Base-by-base conservation (phyloP, 2,329 filamentous ascomycete species). In the Ascochyta rabiei region DNA sequence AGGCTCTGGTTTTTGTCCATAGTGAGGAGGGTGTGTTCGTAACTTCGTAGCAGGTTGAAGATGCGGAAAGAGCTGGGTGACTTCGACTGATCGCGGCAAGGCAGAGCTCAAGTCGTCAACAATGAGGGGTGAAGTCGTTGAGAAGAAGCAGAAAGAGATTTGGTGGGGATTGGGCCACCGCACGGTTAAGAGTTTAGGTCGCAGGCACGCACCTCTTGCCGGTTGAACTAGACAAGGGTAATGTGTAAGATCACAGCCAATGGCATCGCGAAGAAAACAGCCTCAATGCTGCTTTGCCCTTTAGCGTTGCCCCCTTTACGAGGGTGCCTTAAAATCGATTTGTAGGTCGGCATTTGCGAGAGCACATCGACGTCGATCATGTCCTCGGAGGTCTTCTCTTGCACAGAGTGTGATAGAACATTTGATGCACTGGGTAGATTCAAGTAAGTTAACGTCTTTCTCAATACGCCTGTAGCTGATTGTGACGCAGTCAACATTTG, bases 381-480 rank as follows among this genome's bases (percentile, higher is more conserved):
- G 6, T 28, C 39, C 12, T 3, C 4, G 19, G 49, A 53, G 13
- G 0, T 37, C 1, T 53, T 53, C 19, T 0, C 56, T 48, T 28
- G 18, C 23, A 2, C 31, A 4, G n/a, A 34, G 15, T 34, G 31
- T 16, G 7, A 9, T 15, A 58, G 53, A 9, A 4, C 6, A 2
- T 37, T 28, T 12, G 23, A 13, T 4, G 40, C 19, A 15, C 37
- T 4, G 6, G 34, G 39, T 1, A 44, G 19, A 4, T 39, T 35
- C 28, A 61, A 61, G 58, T 61, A 23, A 19, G 46, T 15, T 2
- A 13, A 51, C 48, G 7, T 48, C 12, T 7, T 6, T 38, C 2
- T 9, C 9, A 16, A 7, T 13, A 1, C 9, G 12, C 2, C 12
- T 15, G 13, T 2, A 3, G 26, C 34, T 51, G 4, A 45, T 3